Evolutionary conservation across 2,329 filamentous ascomycete species (phyloP), one percentile per base, ranked within the genome.

Genomic region (Coniella lustricola): DNA sequence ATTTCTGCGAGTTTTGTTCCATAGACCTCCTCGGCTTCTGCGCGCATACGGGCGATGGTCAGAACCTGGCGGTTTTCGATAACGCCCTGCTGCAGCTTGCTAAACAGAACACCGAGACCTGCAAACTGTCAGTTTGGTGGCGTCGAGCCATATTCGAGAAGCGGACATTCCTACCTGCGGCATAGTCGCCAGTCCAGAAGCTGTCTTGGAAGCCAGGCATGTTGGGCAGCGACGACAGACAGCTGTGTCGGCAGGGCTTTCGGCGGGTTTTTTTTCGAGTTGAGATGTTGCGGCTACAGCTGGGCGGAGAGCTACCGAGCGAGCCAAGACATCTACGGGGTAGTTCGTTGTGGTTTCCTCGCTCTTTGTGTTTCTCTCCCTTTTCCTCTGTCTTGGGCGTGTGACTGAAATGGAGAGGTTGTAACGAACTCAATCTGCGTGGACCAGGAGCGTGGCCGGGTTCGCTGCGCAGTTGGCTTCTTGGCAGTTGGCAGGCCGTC

Each of bases 141-240:
- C 59, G 35, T 59, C 52, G 41, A 33, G 13, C 18, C 18, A n/a
- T 35, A 16, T 20, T 18, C 2, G 2, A 3, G 43, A 32, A 4
- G 17, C 21, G 40, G 46, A 34, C 51, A 20, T 14, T 62, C 77
- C 66, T 72, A 87, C 86, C 90, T 75, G 87, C 90, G 65, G 91
- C 91, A 76, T 97, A 97, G 77, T 98, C 93, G 65, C 82, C 81
- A 54, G 93, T 95, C 93, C 93, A 98, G 73, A 98, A 97, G 44
- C 90, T 95, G 71, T 91, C 89, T 59, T 90, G 84, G 70, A 98
- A 97, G 61, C 87, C 81, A 59, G 87, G 85, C 87, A 91, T 91
- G 65, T 68, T 81, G 62, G 57, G 48, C 39, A 56, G 20, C 44
- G 48, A 46, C 33, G 44, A 44, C 39, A 38, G 40, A 55, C 20